These are phyloP conservation scores for Hibiscus trionum DNA, from an alignment of 345 rosid species.

Conservation along the genomic window DNA sequence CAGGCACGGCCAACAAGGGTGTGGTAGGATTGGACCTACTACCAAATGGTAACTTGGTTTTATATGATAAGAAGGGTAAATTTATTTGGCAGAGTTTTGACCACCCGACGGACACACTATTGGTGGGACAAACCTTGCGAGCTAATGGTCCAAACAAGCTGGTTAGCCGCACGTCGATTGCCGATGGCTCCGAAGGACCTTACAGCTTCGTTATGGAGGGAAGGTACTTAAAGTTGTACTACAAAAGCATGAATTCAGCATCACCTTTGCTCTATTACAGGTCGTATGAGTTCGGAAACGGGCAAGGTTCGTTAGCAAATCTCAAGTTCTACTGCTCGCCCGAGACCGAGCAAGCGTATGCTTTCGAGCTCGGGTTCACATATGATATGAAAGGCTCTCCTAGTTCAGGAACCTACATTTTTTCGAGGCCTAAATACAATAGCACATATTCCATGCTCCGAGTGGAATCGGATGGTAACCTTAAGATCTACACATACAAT, in stretches of 20 bases:
- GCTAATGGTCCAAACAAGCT: slow-evolving; percentile 29
- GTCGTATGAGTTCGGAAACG: neutral
- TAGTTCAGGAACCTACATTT: neutral
- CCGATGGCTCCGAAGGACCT: slow-evolving; percentile 30
- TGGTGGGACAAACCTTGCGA: slow-evolving; percentile 43
- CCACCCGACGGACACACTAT: slow-evolving; percentile 51
- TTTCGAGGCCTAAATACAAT: slow-evolving; percentile 1
- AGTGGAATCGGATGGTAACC: slow-evolving; percentile 3
- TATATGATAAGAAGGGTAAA: slow-evolving; percentile 31
- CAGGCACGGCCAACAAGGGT: slow-evolving; percentile 51
- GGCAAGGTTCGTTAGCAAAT: slow-evolving; percentile 2
- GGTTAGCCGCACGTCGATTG: slow-evolving; percentile 38
- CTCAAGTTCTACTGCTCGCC: neutral
- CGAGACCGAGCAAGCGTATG: slow-evolving; percentile 1
- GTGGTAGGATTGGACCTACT: slow-evolving; percentile 46
- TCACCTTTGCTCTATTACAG: slow-evolving; percentile 19
- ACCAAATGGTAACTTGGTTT: slow-evolving; percentile 56
- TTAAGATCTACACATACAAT: neutral
- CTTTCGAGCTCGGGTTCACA: slow-evolving; percentile 1
- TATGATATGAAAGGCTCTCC: neutral
- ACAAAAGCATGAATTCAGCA: slow-evolving; percentile 15
- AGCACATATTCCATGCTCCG: slow-evolving; percentile 2
- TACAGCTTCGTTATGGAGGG: slow-evolving; percentile 51
- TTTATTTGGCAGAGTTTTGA: slow-evolving; percentile 61
- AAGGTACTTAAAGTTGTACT: slow-evolving; percentile 1